Evolutionary conservation across 331 rosid genomes (phyloP), one percentile per base, ranked within the genome.

Genomic region (Phaseolus coccineus): DNA sequence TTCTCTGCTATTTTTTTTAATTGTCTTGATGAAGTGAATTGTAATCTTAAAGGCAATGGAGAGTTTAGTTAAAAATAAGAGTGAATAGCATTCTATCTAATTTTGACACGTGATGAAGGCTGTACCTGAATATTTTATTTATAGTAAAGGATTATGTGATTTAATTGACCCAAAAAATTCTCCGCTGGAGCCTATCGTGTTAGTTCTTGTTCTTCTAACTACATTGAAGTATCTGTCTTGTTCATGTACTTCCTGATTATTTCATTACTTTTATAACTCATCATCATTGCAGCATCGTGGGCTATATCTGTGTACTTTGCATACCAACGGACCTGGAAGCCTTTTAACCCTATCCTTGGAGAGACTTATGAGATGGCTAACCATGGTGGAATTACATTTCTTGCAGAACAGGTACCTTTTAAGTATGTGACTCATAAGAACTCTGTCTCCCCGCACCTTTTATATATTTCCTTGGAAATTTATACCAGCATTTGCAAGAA

Each of bases 321-420:
- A 1, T 91, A 84, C 80, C 97, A 92, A 83, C 82, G 98, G 81
- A 94, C 95, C 37, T 92, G 98, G 98, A 94, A 94, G 87, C 98
- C 97, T 65, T 94, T 94, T 83, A 94, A 94, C 84, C 98, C 98
- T 59, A 94, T 94, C 78, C 97, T 94, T 46, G 98, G 97, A 74
- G 97, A 94, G 89, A 94, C 98, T 61, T 94, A 89, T 86, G 97
- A 94, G 84, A 65, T 94, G 93, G 85, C 11, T 65, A 92, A 94
- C 84, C 95, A 94, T 63, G 85, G 73, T 71, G 97, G 97, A 65
- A 25, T 94, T 72, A 57, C 95, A 79, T 94, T 94, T 80, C 79
- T 94, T 51, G 68, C 98, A 47, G 97, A 94, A 84, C 98, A 94
- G 97, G 98, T 92, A 86, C 74, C 58, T 61, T 73, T 82, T 71